A percentile compares a stretch with the other conserved stretches of the same genome.
Evolutionary conservation across 257 asterid species (phyloP).

Genomic region (Przewalskia tangutica): DNA sequence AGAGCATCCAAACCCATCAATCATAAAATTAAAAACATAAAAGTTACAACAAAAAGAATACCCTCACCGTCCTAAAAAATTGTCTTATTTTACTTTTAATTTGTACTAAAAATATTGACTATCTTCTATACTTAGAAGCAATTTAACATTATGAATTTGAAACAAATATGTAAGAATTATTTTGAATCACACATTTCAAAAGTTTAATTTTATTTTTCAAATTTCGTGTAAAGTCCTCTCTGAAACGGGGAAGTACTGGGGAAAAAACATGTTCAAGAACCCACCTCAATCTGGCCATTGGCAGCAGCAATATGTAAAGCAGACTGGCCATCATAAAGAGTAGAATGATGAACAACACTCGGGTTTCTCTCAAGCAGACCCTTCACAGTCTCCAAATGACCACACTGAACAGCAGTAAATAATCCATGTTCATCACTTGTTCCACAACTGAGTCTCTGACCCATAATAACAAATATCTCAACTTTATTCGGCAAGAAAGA

Average conservation of each 20-base stretch:
- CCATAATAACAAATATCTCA: slow-evolving; percentile 24
- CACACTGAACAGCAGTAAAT: slow-evolving; percentile 60
- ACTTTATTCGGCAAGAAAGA: not conserved
- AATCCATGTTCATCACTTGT: slow-evolving; percentile 56
- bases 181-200: too few relatives aligned
- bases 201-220: too few relatives aligned
- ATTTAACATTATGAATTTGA: too few relatives aligned
- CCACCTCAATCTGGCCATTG: slow-evolving; percentile 94
- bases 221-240: too few relatives aligned
- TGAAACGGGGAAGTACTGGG: too few relatives aligned
- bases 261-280: slow-evolving; percentile 1
- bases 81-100: too few relatives aligned
- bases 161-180: too few relatives aligned
- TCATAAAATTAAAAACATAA: not conserved
- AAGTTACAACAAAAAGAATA: not conserved
- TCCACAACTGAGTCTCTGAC: slow-evolving; percentile 89
- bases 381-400: slow-evolving; percentile 56
- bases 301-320: slow-evolving; percentile 94
- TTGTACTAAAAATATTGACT: too few relatives aligned
- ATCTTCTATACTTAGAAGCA: too few relatives aligned
- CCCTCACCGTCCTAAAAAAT: not conserved
- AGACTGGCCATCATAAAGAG: slow-evolving; percentile 67
- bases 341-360: slow-evolving; percentile 34
- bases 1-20: slow-evolving; percentile 10
- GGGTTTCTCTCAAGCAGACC: slow-evolving; percentile 36